A percentile compares a stretch with the other conserved stretches of the same genome.
Evolutionary conservation across 768 basidiomycete genomes (phyloP).

Genomic region (Pleurotus ostreatus): DNA sequence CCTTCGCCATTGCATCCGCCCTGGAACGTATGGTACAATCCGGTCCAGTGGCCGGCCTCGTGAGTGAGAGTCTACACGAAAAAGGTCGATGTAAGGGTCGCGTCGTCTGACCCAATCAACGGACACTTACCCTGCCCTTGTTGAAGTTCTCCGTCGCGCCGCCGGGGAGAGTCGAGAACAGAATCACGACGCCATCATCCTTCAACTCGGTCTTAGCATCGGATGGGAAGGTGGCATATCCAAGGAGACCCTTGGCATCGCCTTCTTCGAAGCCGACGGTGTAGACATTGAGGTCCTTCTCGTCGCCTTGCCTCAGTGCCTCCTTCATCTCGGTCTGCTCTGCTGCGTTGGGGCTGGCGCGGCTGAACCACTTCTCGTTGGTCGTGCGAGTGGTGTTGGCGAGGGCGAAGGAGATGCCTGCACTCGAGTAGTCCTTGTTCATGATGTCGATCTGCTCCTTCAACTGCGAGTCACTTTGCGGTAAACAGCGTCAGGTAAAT

Average conservation of each 20-base stretch:
- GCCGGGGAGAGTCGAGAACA: constrained; percentile 38
- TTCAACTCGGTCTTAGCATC: constrained; percentile 30
- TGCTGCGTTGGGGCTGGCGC: constrained; percentile 28
- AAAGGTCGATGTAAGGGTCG: constrained; percentile 11
- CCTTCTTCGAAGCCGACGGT: constrained; percentile 42
- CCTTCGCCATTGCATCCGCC: constrained; percentile 38
- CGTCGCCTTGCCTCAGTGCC: constrained; percentile 36
- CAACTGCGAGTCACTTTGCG: constrained; percentile 32
- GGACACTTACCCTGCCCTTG: constrained; percentile 29
- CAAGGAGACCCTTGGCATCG: constrained; percentile 39
- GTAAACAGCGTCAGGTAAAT: constrained; percentile 2
- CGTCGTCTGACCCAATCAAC: constrained; percentile 15
- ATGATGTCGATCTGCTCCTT: constrained; percentile 33
- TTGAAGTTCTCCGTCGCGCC: constrained; percentile 40
- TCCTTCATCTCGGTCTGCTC: constrained; percentile 48
- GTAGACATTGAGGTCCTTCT: constrained; percentile 44
- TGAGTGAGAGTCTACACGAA: constrained; percentile 41
- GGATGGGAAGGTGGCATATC: constrained; percentile 52
- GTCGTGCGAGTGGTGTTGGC: constrained; percentile 36
- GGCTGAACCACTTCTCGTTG: constrained; percentile 46
- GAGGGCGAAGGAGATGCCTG: constrained; percentile 37
- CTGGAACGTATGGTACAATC: constrained; percentile 58
- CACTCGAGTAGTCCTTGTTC: constrained; percentile 35
- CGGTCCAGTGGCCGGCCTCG: constrained; percentile 58
- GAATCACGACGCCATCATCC: constrained; percentile 47